phyloP scores from a whole-genome alignment of 179 eudicot species.

The Silene noctiflora region DNA sequence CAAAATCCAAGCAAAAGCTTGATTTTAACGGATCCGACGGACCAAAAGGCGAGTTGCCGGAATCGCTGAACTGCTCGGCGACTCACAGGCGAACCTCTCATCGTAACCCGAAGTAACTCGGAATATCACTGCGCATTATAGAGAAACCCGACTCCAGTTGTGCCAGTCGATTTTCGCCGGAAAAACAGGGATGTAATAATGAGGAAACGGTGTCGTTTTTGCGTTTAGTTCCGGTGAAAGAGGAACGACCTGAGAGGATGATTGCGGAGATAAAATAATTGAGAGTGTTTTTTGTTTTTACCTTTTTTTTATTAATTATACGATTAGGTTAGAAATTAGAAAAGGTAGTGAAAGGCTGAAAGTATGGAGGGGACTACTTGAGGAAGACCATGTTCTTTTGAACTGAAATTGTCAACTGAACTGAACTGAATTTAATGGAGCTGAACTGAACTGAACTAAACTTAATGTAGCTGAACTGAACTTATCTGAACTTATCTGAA shows the following conservation, averaged over 20 bases:
- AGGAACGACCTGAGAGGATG: conserved; percentile 4
- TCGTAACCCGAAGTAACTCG: conserved; percentile 20
- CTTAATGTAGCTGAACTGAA: too few relatives aligned
- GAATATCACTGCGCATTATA: conserved; percentile 18
- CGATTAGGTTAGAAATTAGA: too few relatives aligned
- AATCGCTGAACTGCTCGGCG: conserved; percentile 51
- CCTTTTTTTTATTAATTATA: background rate
- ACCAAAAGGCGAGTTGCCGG: conserved; percentile 46
- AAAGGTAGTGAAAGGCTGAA: too few relatives aligned
- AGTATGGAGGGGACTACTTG: too few relatives aligned
- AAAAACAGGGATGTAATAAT: too few relatives aligned
- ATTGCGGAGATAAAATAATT: background rate
- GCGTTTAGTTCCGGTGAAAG: conserved; percentile 6
- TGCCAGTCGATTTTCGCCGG: conserved; percentile 8
- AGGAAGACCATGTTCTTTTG: too few relatives aligned
- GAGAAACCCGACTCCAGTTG: background rate
- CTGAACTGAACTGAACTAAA: too few relatives aligned
- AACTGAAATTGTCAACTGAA: too few relatives aligned
- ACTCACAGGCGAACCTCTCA: conserved; percentile 51
- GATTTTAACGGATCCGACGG: conserved; percentile 57
- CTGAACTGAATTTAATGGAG: too few relatives aligned
- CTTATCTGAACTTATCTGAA: too few relatives aligned
- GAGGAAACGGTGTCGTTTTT: background rate
- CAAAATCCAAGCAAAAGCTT: conserved; percentile 56
- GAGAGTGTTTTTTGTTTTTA: background rate